Evolutionary conservation across 1,139 yeast species (phyloP), one percentile per base, ranked within the genome.

Genomic region (Protomyces arabidopsidicola): DNA sequence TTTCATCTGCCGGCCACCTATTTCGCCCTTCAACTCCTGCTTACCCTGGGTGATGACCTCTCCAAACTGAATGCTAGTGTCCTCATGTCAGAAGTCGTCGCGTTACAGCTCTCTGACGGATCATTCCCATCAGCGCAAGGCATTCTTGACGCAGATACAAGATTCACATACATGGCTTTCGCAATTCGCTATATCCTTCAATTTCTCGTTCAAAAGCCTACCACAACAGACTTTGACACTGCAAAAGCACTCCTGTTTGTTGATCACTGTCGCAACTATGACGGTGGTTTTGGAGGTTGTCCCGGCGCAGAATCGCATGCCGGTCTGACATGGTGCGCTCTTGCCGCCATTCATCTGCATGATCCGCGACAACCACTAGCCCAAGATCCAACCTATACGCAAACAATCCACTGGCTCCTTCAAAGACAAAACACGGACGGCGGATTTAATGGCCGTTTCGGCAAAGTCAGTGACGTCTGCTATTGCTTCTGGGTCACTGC

Each of bases 401-500:
- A 72, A 6, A 82, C 90, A 0, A 65, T 78, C 1, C 75, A 77
- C 24, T 89, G 90, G 86, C 75, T 88, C 31, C 78, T 82, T 0
- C 85, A 82, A 63, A 77, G 96, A 31, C 56, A 36, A 24, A 53
- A 20, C 14, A 14, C 52, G 24, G 56, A 62, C 20, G 65, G 65
- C 1, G 96, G 95, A 0, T 87, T 90, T 73, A 90, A 90, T 73
- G 98, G 98, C 0, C 78, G 98, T 59, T 84, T 83, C 31, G 90
- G 90, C 72, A 93, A 93, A 73, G 82, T 81, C 60, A 87, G 88
- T 2, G 98, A 93, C 73, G 88, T 97, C 0, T 93, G 98, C 75
- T 93, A 93, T 74, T 83, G 89, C 8, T 93, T 91, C 81, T 93
- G 98, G 98, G 82, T 84, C 57, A 74, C 84, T 9, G 95, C 84